A percentile compares a stretch with the other conserved stretches of the same genome.
These are phyloP conservation scores for Podaxis pistillaris DNA, from an alignment of 768 basidiomycete genomes.

Conservation along the genomic window DNA sequence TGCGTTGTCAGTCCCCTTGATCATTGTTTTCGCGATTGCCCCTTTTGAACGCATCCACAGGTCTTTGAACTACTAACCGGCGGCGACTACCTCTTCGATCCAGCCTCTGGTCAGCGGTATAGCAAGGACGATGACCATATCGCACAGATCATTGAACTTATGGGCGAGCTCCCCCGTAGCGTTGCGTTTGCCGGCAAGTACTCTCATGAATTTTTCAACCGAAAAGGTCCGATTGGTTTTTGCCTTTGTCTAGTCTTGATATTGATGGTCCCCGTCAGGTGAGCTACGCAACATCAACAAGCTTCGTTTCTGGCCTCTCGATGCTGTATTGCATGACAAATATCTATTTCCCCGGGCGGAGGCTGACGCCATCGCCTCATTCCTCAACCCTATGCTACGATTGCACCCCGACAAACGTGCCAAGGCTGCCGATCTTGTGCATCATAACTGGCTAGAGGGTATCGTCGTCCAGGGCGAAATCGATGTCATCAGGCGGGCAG, in stretches of 20 bases:
- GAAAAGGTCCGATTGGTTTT: slow-evolving; percentile 64
- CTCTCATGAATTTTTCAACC: slow-evolving; percentile 91
- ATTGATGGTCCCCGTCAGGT: slow-evolving; percentile 28
- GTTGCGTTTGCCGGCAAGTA: slow-evolving; percentile 92
- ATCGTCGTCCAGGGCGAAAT: slow-evolving; percentile 88
- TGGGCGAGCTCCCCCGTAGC: slow-evolving; percentile 84
- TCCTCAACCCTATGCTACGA: slow-evolving; percentile 87
- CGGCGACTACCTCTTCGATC: slow-evolving; percentile 98
- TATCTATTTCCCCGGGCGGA: slow-evolving; percentile 87
- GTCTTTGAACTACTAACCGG: slow-evolving; percentile 95
- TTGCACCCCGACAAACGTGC: slow-evolving; percentile 88
- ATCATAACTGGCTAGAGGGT: slow-evolving; percentile 86
- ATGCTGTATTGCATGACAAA: slow-evolving; percentile 86
- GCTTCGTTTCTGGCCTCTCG: slow-evolving; percentile 88
- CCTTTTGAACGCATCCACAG: slow-evolving; percentile 33
- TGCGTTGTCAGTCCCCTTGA: slow-evolving; percentile 67
- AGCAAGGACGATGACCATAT: slow-evolving; percentile 98
- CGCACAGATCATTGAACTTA: slow-evolving; percentile 94
- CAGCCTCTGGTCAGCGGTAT: slow-evolving; percentile 90
- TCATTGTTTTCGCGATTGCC: neutral
- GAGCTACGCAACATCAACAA: slow-evolving; percentile 95
- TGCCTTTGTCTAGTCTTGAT: neutral
- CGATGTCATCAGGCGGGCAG: slow-evolving; percentile 69
- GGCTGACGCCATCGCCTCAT: slow-evolving; percentile 76
- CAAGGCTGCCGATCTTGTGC: slow-evolving; percentile 79